Evolutionary conservation across 768 basidiomycete species (phyloP).

Genomic region (Mycena belliarum): DNA sequence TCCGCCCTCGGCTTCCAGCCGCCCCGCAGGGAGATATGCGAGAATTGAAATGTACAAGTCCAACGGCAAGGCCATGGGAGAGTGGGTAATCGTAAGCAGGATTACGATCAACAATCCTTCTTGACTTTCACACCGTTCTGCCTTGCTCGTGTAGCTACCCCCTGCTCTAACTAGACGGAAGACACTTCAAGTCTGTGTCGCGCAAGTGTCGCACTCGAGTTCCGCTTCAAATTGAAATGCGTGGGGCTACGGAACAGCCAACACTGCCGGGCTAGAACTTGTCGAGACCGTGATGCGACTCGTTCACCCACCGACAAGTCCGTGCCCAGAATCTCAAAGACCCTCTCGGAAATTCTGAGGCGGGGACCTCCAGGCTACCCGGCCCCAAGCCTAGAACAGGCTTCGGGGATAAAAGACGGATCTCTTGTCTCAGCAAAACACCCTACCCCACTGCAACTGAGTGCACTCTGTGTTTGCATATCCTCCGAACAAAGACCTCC

Average conservation of each 20-base stretch:
- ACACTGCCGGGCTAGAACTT: constrained; percentile 6
- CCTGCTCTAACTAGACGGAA: no score
- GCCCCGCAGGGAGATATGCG: constrained; percentile 1
- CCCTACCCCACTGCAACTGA: background rate
- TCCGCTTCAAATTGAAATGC: no score
- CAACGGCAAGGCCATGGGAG: constrained; percentile 1
- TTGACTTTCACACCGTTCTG: no score
- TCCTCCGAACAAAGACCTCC: background rate
- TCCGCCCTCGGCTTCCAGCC: background rate
- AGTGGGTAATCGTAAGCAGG: background rate
- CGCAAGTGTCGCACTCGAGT: no score
- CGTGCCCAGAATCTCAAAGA: background rate
- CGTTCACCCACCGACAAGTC: background rate
- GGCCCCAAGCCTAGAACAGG: constrained; percentile 1
- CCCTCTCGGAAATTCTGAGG: background rate
- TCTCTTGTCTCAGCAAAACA: background rate
- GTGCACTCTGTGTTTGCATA: background rate
- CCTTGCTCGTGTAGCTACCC: no score
- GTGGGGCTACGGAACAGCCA: background rate
- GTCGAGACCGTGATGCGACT: constrained; percentile 6
- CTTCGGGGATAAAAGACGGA: background rate
- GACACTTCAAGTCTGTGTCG: no score
- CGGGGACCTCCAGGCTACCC: background rate
- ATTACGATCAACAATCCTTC: no score
- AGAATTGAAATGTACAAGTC: constrained; percentile 15